phyloP scores from a whole-genome alignment of 2,329 filamentous ascomycete genomes.

The Aureobasidium sp. region DNA sequence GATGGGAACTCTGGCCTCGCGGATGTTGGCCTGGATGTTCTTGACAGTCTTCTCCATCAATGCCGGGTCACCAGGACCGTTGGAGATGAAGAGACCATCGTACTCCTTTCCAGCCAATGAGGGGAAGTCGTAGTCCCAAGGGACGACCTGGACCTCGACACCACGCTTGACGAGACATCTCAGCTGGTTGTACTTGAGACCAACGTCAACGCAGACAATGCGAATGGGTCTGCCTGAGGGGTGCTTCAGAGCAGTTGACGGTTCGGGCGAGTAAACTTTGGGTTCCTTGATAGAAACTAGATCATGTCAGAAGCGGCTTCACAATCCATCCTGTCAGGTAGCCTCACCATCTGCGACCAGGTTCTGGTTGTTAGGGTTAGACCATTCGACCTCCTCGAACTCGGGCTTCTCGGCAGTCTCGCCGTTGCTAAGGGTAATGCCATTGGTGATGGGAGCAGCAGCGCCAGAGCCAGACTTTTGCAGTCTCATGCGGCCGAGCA shows the following conservation, averaged over 20 bases:
- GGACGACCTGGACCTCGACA: constrained; percentile 87
- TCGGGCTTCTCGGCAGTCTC: constrained; percentile 24
- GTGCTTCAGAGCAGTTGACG: constrained; percentile 67
- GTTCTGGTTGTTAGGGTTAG: constrained; percentile 86
- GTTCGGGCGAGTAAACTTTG: constrained; percentile 72
- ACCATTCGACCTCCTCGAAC: constrained; percentile 80
- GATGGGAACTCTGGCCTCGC: constrained; percentile 73
- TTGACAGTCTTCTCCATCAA: constrained; percentile 72
- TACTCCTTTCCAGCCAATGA: constrained; percentile 70
- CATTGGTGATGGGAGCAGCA: constrained; percentile 35
- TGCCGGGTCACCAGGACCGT: constrained; percentile 91
- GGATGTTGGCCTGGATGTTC: constrained; percentile 67
- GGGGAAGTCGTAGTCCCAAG: constrained; percentile 91
- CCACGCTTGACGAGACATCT: constrained; percentile 85
- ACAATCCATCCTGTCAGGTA: constrained; percentile 7
- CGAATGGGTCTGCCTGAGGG: constrained; percentile 80
- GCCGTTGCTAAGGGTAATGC: constrained; percentile 27
- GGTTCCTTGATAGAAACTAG: constrained; percentile 83
- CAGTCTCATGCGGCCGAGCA: constrained; percentile 83
- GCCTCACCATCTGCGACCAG: constrained; percentile 84
- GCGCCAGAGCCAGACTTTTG: constrained; percentile 46
- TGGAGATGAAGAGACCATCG: constrained; percentile 95
- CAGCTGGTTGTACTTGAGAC: constrained; percentile 97
- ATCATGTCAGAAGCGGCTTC: constrained; percentile 17
- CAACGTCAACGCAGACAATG: constrained; percentile 89